Evolutionary conservation across 208 protist genomes (phyloP).

Genomic region (Balamuthia mandrillaris): DNA sequence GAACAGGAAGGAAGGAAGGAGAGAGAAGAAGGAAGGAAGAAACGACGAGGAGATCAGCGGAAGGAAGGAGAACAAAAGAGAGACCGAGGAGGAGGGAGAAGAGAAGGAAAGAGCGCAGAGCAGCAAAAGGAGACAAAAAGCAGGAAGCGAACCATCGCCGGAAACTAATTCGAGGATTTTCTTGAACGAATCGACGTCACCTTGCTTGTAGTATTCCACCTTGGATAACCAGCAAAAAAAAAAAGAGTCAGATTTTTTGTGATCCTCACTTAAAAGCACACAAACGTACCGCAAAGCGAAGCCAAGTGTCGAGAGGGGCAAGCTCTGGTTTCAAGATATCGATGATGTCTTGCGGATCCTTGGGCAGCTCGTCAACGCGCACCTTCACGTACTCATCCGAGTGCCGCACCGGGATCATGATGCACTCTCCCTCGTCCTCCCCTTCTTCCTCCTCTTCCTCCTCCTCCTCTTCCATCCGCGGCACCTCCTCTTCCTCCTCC

Average conservation of each 20-base stretch:
- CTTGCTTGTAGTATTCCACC: slow-evolving; percentile 58
- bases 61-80: neutral
- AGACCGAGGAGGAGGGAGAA: neutral
- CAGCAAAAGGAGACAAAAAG: neutral
- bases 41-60: neutral
- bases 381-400: neutral
- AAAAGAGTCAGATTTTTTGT: neutral
- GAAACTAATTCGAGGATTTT: slow-evolving; percentile 16
- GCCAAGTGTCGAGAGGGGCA: slow-evolving; percentile 11
- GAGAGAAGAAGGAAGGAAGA: neutral
- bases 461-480: too few relatives aligned
- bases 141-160: neutral
- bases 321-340: slow-evolving; percentile 9
- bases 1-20: neutral
- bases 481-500: too few relatives aligned
- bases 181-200: slow-evolving; percentile 25
- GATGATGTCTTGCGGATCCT: neutral
- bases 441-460: too few relatives aligned
- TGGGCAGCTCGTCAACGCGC: neutral
- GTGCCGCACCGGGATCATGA: neutral
- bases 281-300: neutral
- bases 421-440: neutral
- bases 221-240: neutral
- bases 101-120: neutral
- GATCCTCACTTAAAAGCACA: neutral